Percentiles rank a stretch among this genome's conserved stretches.
Conservation (phyloP, 2,329 filamentous ascomycete species). For the Phymatotrichopsis omnivora region DNA sequence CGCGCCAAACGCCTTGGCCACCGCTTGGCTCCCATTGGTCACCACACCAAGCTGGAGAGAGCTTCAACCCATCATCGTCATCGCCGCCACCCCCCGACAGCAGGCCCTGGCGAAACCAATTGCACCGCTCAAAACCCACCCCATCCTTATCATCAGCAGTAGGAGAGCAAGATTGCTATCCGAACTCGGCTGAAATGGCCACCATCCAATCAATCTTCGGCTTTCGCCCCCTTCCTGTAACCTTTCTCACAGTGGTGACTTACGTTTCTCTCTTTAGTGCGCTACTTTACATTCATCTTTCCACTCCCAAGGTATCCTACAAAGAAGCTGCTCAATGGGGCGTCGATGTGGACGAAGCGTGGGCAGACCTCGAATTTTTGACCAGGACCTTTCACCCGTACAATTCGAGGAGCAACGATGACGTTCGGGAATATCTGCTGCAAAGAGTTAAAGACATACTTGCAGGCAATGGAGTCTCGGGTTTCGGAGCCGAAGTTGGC, state of each 20-base stretch:
- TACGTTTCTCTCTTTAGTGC: constrained; percentile 70
- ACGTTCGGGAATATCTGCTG: constrained; percentile 66
- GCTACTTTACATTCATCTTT: constrained; percentile 61
- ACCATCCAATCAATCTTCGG: constrained; percentile 42
- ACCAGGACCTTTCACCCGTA: constrained; percentile 71
- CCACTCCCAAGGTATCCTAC: constrained; percentile 45
- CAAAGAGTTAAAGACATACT: constrained; percentile 60
- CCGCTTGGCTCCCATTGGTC: too few species aligned
- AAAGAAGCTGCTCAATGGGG: constrained; percentile 38
- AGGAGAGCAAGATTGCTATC: too few species aligned
- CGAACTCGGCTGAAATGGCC: constrained; percentile 5
- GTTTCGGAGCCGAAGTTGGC: constrained; percentile 28
- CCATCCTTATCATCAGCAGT: too few species aligned
- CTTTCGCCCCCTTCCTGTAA: constrained; percentile 73
- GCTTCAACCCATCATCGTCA: too few species aligned
- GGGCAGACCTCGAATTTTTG: constrained; percentile 68
- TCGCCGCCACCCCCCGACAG: background rate
- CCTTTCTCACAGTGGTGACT: constrained; percentile 61
- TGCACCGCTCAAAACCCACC: too few species aligned
- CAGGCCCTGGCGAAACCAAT: too few species aligned
- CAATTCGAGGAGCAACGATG: constrained; percentile 75
- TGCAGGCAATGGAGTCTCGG: constrained; percentile 45
- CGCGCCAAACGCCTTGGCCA: too few species aligned
- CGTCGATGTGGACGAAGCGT: constrained; percentile 74
- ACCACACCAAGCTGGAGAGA: too few species aligned